A percentile compares a stretch with the other conserved stretches of the same genome.
Evolutionary conservation across 1,284 basidiomycete genomes (phyloP).

Genomic region (Tylopilus sp.): DNA sequence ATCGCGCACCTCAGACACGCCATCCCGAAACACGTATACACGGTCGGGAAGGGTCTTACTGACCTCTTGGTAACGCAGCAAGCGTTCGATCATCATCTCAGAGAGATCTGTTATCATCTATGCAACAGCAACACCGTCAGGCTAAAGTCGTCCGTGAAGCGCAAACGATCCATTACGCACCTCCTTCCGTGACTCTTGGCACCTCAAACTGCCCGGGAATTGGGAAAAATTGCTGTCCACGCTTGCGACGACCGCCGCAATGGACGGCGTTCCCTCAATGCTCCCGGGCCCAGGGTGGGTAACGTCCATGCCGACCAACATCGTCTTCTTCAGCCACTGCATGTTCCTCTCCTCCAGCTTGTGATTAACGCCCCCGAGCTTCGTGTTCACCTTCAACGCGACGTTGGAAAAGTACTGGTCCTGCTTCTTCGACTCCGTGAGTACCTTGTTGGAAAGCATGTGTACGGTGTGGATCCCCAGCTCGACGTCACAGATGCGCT

Average conservation of each 20-base stretch:
- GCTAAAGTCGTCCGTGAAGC: neutral
- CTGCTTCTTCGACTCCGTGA: conserved; percentile 48
- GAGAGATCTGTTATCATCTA: conserved; percentile 65
- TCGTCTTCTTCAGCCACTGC: conserved; percentile 65
- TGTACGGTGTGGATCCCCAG: conserved; percentile 60
- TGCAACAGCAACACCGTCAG: neutral
- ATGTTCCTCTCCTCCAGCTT: conserved; percentile 50
- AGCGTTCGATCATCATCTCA: conserved; percentile 64
- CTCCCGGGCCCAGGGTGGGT: conserved; percentile 68
- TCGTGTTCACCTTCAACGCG: conserved; percentile 49
- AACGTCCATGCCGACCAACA: conserved; percentile 72
- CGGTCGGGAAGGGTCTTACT: conserved; percentile 56
- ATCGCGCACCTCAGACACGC: conserved; percentile 62
- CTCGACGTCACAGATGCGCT: conserved; percentile 64
- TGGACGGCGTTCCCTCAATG: conserved; percentile 63
- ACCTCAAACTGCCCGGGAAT: conserved; percentile 62
- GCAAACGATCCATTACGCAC: conserved; percentile 33
- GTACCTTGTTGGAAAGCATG: conserved; percentile 61
- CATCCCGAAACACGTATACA: conserved; percentile 56
- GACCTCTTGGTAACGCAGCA: conserved; percentile 51
- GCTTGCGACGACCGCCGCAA: conserved; percentile 71
- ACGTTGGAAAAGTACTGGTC: conserved; percentile 69
- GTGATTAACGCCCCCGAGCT: conserved; percentile 76
- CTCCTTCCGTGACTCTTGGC: conserved; percentile 67
- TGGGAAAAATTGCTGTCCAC: conserved; percentile 61